These are phyloP conservation scores for Gracilaria gracilis DNA, from an alignment of 23 red algal genomes.

Conservation along the genomic window DNA sequence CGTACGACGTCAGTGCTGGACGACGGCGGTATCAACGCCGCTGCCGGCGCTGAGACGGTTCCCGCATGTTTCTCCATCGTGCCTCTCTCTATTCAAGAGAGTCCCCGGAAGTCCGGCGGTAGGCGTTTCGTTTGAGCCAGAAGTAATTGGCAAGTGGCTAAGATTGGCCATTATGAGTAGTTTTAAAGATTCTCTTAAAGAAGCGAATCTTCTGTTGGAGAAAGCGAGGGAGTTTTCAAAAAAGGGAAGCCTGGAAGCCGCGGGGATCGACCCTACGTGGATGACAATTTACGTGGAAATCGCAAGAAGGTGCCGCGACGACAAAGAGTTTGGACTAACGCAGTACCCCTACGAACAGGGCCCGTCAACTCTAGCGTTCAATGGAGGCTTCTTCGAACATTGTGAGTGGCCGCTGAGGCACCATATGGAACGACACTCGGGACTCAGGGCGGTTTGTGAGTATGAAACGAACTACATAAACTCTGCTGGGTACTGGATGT, in stretches of 20 bases:
- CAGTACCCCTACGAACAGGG: background rate
- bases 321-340: background rate
- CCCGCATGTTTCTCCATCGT: too few species aligned
- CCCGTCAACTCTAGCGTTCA: background rate
- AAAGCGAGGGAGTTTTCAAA: background rate
- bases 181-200: background rate
- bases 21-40: too few species aligned
- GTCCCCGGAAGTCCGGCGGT: background rate
- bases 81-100: too few species aligned
- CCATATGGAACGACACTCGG: background rate
- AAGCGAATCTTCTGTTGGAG: background rate
- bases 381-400: conserved; percentile 2
- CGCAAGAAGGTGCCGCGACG: background rate
- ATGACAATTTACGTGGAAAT: background rate
- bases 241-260: background rate
- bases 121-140: background rate
- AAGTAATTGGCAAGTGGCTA: background rate
- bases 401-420: background rate
- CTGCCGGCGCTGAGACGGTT: too few species aligned
- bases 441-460: background rate
- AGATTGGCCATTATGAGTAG: background rate
- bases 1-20: too few species aligned
- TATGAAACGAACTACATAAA: conserved; percentile 17
- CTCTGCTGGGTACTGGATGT: background rate
- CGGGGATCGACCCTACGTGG: background rate